Base-by-base conservation (phyloP, 2,329 filamentous ascomycete species). In the Fusarium algeriense region DNA sequence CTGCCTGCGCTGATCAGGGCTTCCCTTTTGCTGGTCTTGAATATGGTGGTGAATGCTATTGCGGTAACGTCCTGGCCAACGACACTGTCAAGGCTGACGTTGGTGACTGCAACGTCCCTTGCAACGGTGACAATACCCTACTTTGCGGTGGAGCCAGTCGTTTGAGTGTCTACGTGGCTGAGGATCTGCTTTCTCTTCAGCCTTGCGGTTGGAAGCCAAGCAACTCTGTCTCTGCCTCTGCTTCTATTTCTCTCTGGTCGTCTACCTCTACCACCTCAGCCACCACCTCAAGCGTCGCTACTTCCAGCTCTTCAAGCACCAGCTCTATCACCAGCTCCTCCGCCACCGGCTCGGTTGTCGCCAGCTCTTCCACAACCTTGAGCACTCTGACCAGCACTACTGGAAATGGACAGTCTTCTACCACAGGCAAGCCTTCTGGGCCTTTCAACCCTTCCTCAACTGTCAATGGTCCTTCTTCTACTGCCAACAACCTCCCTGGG, bases 31-130 rank as follows among this genome's bases (percentile, higher is more conserved):
- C 85, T 32, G 85, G 85, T 60, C 80, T 82, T 13, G 84, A 87
- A 77, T 86, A 80, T 59, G 82, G 82, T 75, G 80, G 80, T 30
- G 82, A 86, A 71, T 87, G 85, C 70, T 87, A 81, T 75, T 87
- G 86, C 70, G 85, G 85, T 46, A 84, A 85, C 41, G 83, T 89
- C 32, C 80, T 89, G 37, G 87, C 86, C 41, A 85, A 85, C 69
- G 80, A 81, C 60, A 85, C 83, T 8, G 65, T 64, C 35, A 73
- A 80, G 35, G 82, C 81, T 14, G 76, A 80, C 52, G 64, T 74
- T 26, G 69, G 71, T 17, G 76, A 84, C 43, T 91, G 89, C 78
- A 80, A 82, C 67, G 83, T 85, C 74, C 77, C 84, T 41, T 91
- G 89, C 78, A 82, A 80, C 14, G 89, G 88, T 23, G 81, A 88